Evolutionary conservation across 441 rosid species (phyloP).

Genomic region (Corymbia citriodora): DNA sequence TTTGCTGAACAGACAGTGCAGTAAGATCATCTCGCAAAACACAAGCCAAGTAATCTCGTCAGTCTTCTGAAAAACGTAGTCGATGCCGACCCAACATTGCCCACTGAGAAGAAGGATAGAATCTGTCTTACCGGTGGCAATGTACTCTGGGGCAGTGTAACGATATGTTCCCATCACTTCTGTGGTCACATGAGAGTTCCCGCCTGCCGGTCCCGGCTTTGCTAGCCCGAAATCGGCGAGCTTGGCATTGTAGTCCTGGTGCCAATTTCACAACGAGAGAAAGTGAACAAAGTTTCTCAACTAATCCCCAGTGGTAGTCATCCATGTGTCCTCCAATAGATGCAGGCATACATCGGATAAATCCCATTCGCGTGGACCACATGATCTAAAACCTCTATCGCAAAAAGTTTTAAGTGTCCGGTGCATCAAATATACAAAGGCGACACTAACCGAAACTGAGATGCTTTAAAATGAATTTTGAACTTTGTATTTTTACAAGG

Average conservation of each 20-base stretch:
- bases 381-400: not conserved
- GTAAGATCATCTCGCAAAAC: not conserved
- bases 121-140: not conserved
- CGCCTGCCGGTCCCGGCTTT: no score
- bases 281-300: not conserved
- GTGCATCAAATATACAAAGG: not conserved
- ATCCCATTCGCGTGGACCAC: not conserved
- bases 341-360: not conserved
- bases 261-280: not conserved
- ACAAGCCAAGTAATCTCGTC: not conserved
- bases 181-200: no score
- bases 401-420: accelerated
- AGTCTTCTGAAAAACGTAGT: not conserved
- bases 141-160: constrained; percentile 11
- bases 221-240: constrained; percentile 14
- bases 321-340: not conserved
- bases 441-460: not conserved
- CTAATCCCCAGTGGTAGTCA: not conserved
- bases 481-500: not conserved
- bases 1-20: not conserved
- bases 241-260: constrained; percentile 15
- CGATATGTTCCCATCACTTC: constrained; percentile 10
- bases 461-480: not conserved
- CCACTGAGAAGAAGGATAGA: not conserved
- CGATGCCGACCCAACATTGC: not conserved